Base-by-base conservation (phyloP, 2,329 filamentous ascomycete species). In the Thyridium curvatum region DNA sequence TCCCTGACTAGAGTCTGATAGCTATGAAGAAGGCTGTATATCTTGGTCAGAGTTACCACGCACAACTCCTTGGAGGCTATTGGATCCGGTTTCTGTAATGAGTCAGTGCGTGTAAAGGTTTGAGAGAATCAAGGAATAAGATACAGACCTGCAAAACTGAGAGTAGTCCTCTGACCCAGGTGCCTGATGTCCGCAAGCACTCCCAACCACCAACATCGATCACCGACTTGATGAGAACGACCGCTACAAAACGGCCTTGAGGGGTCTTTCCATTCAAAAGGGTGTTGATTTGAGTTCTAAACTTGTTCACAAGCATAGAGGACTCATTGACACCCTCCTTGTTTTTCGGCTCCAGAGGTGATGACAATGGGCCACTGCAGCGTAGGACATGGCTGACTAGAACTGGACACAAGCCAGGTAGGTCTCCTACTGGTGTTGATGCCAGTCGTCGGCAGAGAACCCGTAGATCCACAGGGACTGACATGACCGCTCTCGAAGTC, bases 141-240 rank as follows among this genome's bases (percentile, higher is more conserved):
- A 35, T 14, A 45, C 61, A 47, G 62, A 86, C 84, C 59, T 82
- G 80, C 30, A 96, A 59, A 39, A 94, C 76, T 2, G 75, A 74
- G 37, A 96, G 62, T 26, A 96, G 65, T n/a, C 78, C 81, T 48
- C 77, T 72, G 44, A 93, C 81, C 86, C 91, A 95, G 3, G 80
- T 71, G 51, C 82, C 79, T 28, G 77, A 78, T 38, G 78, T 79
- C 46, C 82, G 79, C 42, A 96, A 69, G 41, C 84, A 78, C 54
- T 94, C 87, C 79, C 85, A 88, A 34, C 88, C 88, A 17, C 89
- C 89, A 31, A 84, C 78, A 52, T 96, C 90, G 32, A 95, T 69
- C 4, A 82, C 69, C 4, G 85, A 77, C 64, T 96, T 96, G 59
- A 89, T 76, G 35, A 96, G 64, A 13, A 85, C 80, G 32, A 86